Base-by-base conservation (phyloP, 306 rosid genomes). In the Pterocarpus macrocarpus region DNA sequence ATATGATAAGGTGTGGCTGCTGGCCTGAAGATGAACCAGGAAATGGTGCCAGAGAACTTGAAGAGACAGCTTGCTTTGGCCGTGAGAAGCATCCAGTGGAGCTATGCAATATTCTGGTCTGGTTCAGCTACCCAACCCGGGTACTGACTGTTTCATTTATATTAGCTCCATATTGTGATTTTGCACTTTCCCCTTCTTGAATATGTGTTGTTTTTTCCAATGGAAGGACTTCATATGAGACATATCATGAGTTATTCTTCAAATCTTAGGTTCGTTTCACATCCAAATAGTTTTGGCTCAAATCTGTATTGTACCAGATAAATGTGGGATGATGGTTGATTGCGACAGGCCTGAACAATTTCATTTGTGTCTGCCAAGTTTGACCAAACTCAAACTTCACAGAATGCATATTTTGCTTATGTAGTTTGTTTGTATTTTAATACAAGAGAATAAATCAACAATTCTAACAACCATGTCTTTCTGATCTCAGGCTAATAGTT, bases 31-130 rank as follows among this genome's bases (percentile, higher is more conserved):
- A 50, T 4, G 57, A 50, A 50, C 64, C 75, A 69, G 73, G 77
- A 75, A 64, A 86, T 83, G 81, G 88, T 88, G 84, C 80, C 81
- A 5, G 88, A 88, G 59, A 91, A 88, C 69, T 64, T 90, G 83
- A 91, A 82, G 82, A 86, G 87, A 64, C 91, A 85, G 59, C 95
- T 94, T 89, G 94, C 98, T 84, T 75, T 87, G 83, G 91, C 98
- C 64, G 86, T 94, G 79, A 94, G 97, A 86, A 91, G 89, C 82
- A 87, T 94, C 74, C 90, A 91, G 8, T 94, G 98, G 98, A 90
- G 95, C 84, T 94, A 91, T 75, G 94, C 91, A 7, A 85, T 94
- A 61, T 90, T 94, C 90, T 91, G 98, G 97, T 86, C 92, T 44
- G 69, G 80, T 80, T 90, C 94, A 69, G 38, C 84, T 45, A 63